A percentile compares a stretch with the other conserved stretches of the same genome.
These are phyloP conservation scores for Penicillium malachiteum DNA, from an alignment of 495 filamentous ascomycete genomes.

Conservation along the genomic window DNA sequence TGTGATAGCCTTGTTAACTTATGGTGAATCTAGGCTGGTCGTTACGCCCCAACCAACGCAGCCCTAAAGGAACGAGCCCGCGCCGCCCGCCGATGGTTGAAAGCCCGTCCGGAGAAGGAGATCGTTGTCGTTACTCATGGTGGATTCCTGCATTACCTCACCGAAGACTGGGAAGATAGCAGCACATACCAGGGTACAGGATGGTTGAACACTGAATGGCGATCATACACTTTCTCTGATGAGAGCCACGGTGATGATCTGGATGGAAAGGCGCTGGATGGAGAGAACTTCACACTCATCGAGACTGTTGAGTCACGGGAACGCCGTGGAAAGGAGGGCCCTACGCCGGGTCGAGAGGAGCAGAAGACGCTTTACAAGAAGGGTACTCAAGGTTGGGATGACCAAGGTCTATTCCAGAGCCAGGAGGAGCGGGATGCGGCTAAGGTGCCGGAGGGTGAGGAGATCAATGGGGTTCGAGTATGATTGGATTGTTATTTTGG, in stretches of 20 bases:
- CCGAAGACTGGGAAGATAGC: constrained; percentile 74
- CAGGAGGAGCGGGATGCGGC: constrained; percentile 39
- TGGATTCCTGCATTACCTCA: constrained; percentile 73
- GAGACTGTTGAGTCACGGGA: constrained; percentile 61
- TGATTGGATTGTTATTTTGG: constrained; percentile 13
- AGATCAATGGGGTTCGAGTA: constrained; percentile 35
- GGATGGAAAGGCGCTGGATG: constrained; percentile 39
- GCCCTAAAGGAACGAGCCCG: constrained; percentile 64
- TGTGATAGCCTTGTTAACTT: neutral
- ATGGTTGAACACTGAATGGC: constrained; percentile 82
- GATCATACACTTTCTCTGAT: constrained; percentile 68
- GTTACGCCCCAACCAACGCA: constrained; percentile 56
- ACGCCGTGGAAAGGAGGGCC: constrained; percentile 52
- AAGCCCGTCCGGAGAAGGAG: constrained; percentile 51
- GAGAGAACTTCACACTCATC: constrained; percentile 59
- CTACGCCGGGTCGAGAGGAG: constrained; percentile 34
- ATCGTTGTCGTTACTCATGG: constrained; percentile 78
- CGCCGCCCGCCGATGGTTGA: constrained; percentile 66
- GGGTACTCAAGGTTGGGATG: constrained; percentile 45
- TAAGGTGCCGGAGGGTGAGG: constrained; percentile 36
- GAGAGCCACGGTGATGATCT: constrained; percentile 36
- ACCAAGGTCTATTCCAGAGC: constrained; percentile 32
- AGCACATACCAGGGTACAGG: constrained; percentile 64
- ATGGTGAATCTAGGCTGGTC: constrained; percentile 25
- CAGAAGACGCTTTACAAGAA: constrained; percentile 41